These are phyloP conservation scores for Garcia nutans DNA, from an alignment of 345 rosid genomes.

Conservation along the genomic window DNA sequence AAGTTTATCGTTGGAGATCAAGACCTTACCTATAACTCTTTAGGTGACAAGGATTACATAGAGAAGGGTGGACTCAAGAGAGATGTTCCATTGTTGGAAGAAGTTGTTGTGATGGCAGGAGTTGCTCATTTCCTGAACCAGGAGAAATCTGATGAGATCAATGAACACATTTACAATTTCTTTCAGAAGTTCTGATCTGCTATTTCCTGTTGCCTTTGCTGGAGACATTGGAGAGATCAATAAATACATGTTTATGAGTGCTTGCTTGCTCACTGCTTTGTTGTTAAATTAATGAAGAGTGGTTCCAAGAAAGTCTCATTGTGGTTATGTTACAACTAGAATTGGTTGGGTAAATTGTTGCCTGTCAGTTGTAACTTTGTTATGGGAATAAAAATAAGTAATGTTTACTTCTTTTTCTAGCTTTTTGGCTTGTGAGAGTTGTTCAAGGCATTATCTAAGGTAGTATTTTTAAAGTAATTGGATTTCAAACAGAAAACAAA, in stretches of 20 bases:
- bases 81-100: constrained; percentile 26
- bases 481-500: no score
- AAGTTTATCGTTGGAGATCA: constrained; percentile 30
- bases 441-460: no score
- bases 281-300: no score
- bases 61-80: constrained; percentile 32
- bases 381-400: neutral
- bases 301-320: no score
- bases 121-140: constrained; percentile 36
- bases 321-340: no score
- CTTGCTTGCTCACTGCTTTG: no score
- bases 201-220: neutral
- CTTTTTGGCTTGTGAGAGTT: no score
- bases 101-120: constrained; percentile 30
- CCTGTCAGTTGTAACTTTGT: no score
- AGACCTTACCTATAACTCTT: constrained; percentile 30
- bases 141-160: constrained; percentile 38
- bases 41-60: constrained; percentile 26
- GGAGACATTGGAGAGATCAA: neutral
- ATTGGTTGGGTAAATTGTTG: no score
- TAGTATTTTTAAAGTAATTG: no score
- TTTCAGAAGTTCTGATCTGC: constrained; percentile 25
- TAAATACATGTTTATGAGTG: no score
- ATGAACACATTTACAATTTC: constrained; percentile 31
- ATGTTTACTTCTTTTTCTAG: neutral